Evolutionary conservation across 2,329 filamentous ascomycete genomes (phyloP).

Genomic region (Ustulina deusta): DNA sequence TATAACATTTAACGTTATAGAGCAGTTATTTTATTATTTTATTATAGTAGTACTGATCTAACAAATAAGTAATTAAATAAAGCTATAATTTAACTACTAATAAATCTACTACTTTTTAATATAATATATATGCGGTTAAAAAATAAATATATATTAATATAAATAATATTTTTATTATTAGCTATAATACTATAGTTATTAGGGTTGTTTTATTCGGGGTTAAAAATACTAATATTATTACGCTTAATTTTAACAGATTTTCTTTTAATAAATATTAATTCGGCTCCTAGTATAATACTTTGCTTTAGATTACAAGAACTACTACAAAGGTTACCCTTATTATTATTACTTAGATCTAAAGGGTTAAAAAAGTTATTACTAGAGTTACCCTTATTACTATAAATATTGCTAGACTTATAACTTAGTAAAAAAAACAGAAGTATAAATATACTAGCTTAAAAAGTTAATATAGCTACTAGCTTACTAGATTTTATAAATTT

Average conservation of each 20-base stretch:
- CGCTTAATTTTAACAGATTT: background rate
- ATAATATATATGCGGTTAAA: background rate
- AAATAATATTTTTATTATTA: background rate
- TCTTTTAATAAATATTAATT: background rate
- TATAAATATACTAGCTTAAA: too few relatives aligned
- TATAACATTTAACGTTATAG: background rate
- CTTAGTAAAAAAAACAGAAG: too few relatives aligned
- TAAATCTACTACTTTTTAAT: background rate
- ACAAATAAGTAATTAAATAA: background rate
- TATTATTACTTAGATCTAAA: too few relatives aligned
- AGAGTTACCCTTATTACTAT: too few relatives aligned
- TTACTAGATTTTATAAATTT: too few relatives aligned
- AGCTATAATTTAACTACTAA: background rate
- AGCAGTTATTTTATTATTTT: background rate
- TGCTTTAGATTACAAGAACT: too few relatives aligned
- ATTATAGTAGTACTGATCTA: background rate
- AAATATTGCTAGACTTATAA: too few relatives aligned
- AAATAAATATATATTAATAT: background rate
- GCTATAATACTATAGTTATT: background rate
- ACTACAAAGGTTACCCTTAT: too few relatives aligned
- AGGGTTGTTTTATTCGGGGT: background rate
- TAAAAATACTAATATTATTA: background rate
- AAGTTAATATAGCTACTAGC: too few relatives aligned
- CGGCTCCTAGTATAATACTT: too few relatives aligned
- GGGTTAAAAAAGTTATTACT: too few relatives aligned